Evolutionary conservation across 2,329 filamentous ascomycete genomes (phyloP).

Genomic region (Xylaria sp.): DNA sequence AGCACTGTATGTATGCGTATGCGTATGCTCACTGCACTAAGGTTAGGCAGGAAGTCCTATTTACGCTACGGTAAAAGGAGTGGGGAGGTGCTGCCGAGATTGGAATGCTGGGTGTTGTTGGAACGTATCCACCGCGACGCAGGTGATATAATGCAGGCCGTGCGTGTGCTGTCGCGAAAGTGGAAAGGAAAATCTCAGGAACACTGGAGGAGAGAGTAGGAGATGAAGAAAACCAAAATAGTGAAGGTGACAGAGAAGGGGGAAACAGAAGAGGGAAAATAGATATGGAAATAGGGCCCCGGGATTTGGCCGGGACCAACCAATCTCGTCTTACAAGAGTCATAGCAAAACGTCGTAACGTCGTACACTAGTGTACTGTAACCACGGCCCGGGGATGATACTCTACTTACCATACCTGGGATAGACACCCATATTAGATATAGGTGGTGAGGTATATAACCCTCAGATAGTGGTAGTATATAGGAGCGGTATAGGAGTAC

Average conservation of each 20-base stretch:
- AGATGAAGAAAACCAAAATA: neutral
- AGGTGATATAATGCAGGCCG: neutral
- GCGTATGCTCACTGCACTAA: neutral
- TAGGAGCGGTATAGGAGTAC: too few species aligned
- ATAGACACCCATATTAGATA: neutral
- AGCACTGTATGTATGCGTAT: neutral
- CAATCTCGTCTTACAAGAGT: constrained; percentile 13
- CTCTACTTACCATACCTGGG: neutral
- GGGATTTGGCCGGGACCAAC: constrained; percentile 7
- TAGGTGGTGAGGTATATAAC: neutral
- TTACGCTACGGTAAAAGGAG: constrained; percentile 18
- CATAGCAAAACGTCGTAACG: constrained; percentile 8
- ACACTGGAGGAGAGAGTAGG: neutral
- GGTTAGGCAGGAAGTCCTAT: neutral
- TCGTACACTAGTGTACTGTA: neutral
- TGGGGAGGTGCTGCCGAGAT: constrained; percentile 24
- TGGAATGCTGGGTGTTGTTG: constrained; percentile 22
- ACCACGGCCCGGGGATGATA: neutral
- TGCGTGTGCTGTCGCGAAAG: neutral
- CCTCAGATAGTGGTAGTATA: neutral
- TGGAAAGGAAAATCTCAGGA: neutral
- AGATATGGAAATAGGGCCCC: neutral
- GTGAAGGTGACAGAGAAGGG: neutral
- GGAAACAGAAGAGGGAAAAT: neutral
- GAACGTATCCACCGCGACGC: neutral